Base-by-base conservation (phyloP, 805 yeast species). In the Candida broadrunensis region DNA sequence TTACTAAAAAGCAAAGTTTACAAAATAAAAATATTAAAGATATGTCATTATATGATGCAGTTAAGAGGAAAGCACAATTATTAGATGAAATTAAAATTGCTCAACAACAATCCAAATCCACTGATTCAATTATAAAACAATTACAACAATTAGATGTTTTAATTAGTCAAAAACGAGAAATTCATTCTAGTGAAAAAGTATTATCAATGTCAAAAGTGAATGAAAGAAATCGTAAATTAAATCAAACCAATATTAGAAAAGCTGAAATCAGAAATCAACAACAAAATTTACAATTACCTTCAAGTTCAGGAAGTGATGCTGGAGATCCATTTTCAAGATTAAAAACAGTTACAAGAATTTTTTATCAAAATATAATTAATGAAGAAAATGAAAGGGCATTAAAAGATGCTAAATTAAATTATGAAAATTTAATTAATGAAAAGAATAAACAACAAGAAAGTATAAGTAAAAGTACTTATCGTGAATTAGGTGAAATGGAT, bases 301-400 rank as follows among this genome's bases (percentile, higher is more conserved):
- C 49, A 2, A 49, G 72, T 41, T 69, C 51, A 33, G 64, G 65
- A 42, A 71, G 78, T 39, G 78, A 73, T 52, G 61, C 52, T 7
- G 72, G 72, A 7, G 87, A 93, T 66, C 98, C 99, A 17, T 93
- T 93, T 63, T 80, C 85, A 50, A 81, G 98, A 60, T 76, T 93
- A 56, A 84, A 87, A 59, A 91, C 98, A 1, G 85, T 81, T 46
- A 87, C 97, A 1, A 79, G 87, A 54, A 80, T 88, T 45, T 91
- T 88, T 63, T 88, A 89, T 55, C 70, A 73, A 42, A 76, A 77
- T 40, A 65, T 73, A 35, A 79, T 74, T 46, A 72, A 73, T 46
- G 76, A 73, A 45, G 83, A 75, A 47, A 79, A 81, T 49, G 81
- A 75, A 49, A 75, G 72, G 58, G 85, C 83, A 2, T 68, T 78